phyloP scores from a whole-genome alignment of 1,284 basidiomycete genomes.

The Sporisorium reilianum region DNA sequence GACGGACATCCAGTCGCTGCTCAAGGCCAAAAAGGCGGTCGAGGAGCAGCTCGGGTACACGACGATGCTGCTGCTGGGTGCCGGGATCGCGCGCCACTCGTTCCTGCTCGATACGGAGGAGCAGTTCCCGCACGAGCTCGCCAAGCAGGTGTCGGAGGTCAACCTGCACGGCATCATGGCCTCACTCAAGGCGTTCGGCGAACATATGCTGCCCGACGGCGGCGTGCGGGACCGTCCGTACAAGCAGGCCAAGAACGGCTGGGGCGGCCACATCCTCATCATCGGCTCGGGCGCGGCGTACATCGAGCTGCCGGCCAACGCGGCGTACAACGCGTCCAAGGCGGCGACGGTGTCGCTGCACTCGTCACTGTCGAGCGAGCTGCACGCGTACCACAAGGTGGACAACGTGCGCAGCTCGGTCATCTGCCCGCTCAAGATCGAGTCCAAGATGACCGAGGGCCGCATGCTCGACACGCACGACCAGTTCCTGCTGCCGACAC shows the following conservation, averaged over 20 bases:
- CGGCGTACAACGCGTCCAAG: slow-evolving; percentile 54
- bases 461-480: slow-evolving; percentile 51
- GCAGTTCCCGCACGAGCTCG: slow-evolving; percentile 38
- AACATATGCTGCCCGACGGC: slow-evolving; percentile 54
- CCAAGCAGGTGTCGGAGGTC: slow-evolving; percentile 49
- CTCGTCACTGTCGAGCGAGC: slow-evolving; percentile 43
- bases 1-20: slow-evolving; percentile 51
- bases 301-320: slow-evolving; percentile 52
- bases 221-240: slow-evolving; percentile 37
- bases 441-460: slow-evolving; percentile 56
- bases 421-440: slow-evolving; percentile 59
- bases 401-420: slow-evolving; percentile 50
- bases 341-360: slow-evolving; percentile 51
- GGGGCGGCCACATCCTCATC: slow-evolving; percentile 59
- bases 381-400: slow-evolving; percentile 53
- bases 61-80: slow-evolving; percentile 55
- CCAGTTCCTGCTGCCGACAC: slow-evolving; percentile 53
- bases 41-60: slow-evolving; percentile 48
- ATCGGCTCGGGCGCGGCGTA: slow-evolving; percentile 54
- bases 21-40: slow-evolving; percentile 40
- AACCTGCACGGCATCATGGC: slow-evolving; percentile 54
- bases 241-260: slow-evolving; percentile 49
- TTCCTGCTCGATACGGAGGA: slow-evolving; percentile 55
- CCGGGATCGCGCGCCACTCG: slow-evolving; percentile 50
- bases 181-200: slow-evolving; percentile 56